A percentile compares a stretch with the other conserved stretches of the same genome.
Conservation (phyloP, 2,329 filamentous ascomycete genomes). For the Tolypocladium album region DNA sequence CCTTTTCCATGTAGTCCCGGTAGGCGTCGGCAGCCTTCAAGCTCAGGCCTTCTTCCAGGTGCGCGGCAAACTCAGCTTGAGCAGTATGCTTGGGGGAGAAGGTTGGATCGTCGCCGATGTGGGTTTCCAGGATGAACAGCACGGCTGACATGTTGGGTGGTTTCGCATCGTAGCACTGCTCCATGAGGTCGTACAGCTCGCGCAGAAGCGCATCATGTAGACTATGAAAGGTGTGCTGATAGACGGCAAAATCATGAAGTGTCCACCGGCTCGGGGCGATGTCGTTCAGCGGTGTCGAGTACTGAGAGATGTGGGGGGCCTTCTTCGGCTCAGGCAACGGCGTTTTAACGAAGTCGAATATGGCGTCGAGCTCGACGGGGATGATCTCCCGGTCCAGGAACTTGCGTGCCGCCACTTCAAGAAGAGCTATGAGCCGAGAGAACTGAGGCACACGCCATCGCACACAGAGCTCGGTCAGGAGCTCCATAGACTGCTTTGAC, state of each 20-base stretch:
- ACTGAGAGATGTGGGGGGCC: conserved; percentile 42
- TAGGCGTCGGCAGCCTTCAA: conserved; percentile 73
- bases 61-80: conserved; percentile 58
- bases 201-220: conserved; percentile 75
- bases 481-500: conserved; percentile 71
- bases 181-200: conserved; percentile 79
- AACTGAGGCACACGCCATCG: conserved; percentile 85
- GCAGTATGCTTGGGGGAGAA: conserved; percentile 65
- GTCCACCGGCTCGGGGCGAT: conserved; percentile 57
- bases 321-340: conserved; percentile 57
- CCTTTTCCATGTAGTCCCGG: conserved; percentile 62
- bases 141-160: conserved; percentile 69
- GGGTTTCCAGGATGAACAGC: conserved; percentile 69
- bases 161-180: conserved; percentile 83
- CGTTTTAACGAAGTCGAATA: conserved; percentile 74
- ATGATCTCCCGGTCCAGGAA: conserved; percentile 75
- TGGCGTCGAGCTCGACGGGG: conserved; percentile 70
- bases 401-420: conserved; percentile 78
- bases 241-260: conserved; percentile 54
- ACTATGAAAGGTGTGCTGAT: conserved; percentile 63
- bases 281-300: conserved; percentile 38
- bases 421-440: conserved; percentile 66
- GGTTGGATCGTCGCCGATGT: conserved; percentile 67
- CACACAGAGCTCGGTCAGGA: conserved; percentile 74
- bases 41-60: conserved; percentile 61